phyloP scores from a whole-genome alignment of 805 yeast genomes.

The Zygosaccharomyces bisporus region DNA sequence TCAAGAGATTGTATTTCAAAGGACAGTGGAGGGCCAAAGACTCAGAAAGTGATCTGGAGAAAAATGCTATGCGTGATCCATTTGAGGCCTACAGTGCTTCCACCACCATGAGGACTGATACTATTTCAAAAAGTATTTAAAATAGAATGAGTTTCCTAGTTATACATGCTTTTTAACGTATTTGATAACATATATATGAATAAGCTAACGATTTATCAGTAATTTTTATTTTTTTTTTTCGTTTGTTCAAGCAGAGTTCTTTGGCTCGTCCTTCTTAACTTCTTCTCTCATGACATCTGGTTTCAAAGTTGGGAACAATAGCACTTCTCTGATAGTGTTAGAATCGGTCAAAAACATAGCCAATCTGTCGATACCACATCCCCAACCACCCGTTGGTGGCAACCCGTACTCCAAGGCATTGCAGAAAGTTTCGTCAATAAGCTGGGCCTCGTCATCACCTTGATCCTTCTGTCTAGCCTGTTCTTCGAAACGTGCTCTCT shows the following conservation, averaged over 20 bases:
- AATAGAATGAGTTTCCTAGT: background rate
- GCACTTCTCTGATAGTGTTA: slow-evolving; percentile 94
- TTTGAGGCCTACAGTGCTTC: slow-evolving; percentile 56
- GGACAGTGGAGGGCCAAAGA: slow-evolving; percentile 43
- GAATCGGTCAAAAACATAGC: slow-evolving; percentile 98
- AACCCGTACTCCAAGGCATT: slow-evolving; percentile 96
- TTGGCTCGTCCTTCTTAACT: slow-evolving; percentile 28
- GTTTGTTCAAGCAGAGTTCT: slow-evolving; percentile 4
- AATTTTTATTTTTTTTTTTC: too few species aligned
- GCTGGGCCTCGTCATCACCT: slow-evolving; percentile 98
- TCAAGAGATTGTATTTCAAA: slow-evolving; percentile 55
- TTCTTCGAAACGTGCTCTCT: slow-evolving; percentile 95
- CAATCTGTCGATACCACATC: slow-evolving; percentile 96
- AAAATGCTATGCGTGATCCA: slow-evolving; percentile 44
- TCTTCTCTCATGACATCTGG: slow-evolving; percentile 60
- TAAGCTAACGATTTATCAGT: background rate
- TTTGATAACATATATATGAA: background rate
- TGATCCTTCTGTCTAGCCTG: slow-evolving; percentile 98
- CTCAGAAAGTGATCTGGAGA: slow-evolving; percentile 63
- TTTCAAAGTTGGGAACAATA: slow-evolving; percentile 97
- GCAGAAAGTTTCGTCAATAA: slow-evolving; percentile 94
- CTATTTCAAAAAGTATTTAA: background rate
- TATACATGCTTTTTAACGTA: slow-evolving; percentile 2
- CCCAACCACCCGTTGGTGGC: slow-evolving; percentile 99
- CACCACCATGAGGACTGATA: slow-evolving; percentile 41